Evolutionary conservation across 1,284 basidiomycete genomes (phyloP), one percentile per base, ranked within the genome.

Genomic region (Ustilago curta): DNA sequence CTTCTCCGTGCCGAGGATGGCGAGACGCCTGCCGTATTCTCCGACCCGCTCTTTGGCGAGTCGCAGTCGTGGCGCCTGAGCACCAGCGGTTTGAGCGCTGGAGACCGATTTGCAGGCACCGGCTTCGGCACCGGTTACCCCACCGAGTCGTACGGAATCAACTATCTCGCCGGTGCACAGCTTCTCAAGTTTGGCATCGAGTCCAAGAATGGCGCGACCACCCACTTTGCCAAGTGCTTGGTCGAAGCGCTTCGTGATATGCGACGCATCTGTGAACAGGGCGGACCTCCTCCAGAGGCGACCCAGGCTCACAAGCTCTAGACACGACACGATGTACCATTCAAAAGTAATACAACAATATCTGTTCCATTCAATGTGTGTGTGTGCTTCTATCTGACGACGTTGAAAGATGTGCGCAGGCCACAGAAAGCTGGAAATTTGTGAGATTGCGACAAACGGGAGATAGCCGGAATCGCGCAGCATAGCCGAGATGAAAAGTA

Each of bases 111-210:
- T 86, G 90, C 90, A 55, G 96, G 95, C 1, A 97, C 95, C 8
- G 95, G 95, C 87, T 91, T 85, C 75, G 90, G 86, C 70, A 66
- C 35, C 40, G 77, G 83, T 53, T 80, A 78, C 59, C 70, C 77
- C 6, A 52, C 57, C 23, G 79, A 80, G 37, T 78, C 73, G 42
- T 76, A 77, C 55, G 75, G 80, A 12, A 79, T 76, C 65, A 81
- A 80, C 62, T 76, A 98, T 85, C 89, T 97, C 70, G 90, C 92
- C 62, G 94, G 91, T 18, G 89, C 91, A 16, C 87, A 91, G 58
- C 87, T 91, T 70, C 89, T 98, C 86, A 97, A 95, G 86, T 96
- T 98, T 86, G 96, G 96, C 2, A 91, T 98, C 82, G 95, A 98
- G 86, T 93, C 91, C 59, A 98, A 98, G 86, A 83, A 86, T 37